Conservation (phyloP, 768 basidiomycete genomes). For the Sporobolomyces pararoseus region DNA sequence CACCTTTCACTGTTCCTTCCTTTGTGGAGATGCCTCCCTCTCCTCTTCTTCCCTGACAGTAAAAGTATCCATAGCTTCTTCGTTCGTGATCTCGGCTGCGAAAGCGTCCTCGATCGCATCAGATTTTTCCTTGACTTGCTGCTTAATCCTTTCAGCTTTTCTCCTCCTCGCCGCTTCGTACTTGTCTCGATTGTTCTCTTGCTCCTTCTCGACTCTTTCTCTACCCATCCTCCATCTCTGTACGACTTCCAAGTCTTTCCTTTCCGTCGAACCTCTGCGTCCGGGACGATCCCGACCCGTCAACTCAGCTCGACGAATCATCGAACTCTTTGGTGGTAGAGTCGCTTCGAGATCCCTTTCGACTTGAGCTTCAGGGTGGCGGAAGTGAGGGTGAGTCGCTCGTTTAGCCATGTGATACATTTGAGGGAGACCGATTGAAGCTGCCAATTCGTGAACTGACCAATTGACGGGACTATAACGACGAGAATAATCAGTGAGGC, state of each 20-base stretch:
- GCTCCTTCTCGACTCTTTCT: background rate
- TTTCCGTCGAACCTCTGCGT: background rate
- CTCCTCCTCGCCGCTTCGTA: constrained; percentile 5
- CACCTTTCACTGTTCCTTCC: background rate
- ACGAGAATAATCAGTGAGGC: background rate
- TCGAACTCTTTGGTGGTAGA: background rate
- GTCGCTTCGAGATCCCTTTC: constrained; percentile 21
- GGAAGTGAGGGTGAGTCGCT: background rate
- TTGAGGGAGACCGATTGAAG: constrained; percentile 2
- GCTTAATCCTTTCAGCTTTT: background rate
- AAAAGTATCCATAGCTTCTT: constrained; percentile 8
- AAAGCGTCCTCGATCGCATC: constrained; percentile 6
- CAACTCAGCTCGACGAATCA: background rate
- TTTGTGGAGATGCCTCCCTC: background rate
- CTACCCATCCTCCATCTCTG: constrained; percentile 1
- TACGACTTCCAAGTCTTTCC: constrained; percentile 7
- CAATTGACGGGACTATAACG: constrained; percentile 29
- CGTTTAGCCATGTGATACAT: constrained; percentile 25
- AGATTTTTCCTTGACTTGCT: too few relatives aligned
- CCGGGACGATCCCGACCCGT: constrained; percentile 1
- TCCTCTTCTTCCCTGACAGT: background rate
- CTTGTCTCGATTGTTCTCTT: constrained; percentile 3
- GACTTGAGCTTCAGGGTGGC: background rate
- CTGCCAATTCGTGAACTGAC: constrained; percentile 5
- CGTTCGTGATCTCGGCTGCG: constrained; percentile 2